Evolutionary conservation across 2,329 filamentous ascomycete genomes (phyloP).

Genomic region (Stylonectria norvegica): DNA sequence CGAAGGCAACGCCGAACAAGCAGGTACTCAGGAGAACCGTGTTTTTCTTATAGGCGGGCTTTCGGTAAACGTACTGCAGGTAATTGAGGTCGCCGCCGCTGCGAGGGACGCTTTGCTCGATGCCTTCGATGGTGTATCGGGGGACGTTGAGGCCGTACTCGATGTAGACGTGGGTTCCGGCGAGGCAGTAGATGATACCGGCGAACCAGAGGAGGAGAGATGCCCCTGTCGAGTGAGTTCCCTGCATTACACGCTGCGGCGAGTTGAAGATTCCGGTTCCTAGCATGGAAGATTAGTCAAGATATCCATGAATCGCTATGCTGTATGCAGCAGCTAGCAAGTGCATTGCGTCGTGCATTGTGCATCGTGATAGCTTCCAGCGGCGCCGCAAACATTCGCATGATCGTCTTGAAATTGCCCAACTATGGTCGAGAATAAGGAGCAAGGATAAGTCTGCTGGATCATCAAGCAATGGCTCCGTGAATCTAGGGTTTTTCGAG

Average conservation of each 20-base stretch:
- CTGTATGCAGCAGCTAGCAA: too few relatives aligned
- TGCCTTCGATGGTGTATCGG: constrained; percentile 36
- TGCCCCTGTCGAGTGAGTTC: constrained; percentile 31
- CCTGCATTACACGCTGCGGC: constrained; percentile 32
- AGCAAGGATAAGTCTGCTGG: too few relatives aligned
- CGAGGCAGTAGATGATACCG: constrained; percentile 37
- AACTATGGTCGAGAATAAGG: too few relatives aligned
- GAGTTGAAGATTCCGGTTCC: constrained; percentile 38
- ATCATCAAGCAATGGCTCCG: too few relatives aligned
- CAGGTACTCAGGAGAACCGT: constrained; percentile 41
- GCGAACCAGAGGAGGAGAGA: constrained; percentile 40
- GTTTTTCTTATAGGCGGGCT: constrained; percentile 32
- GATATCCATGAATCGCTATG: too few relatives aligned
- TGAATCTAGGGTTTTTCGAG: too few relatives aligned
- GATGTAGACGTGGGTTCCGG: constrained; percentile 38
- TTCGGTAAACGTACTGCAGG: constrained; percentile 44
- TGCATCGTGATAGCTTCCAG: too few relatives aligned
- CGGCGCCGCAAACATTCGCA: too few relatives aligned
- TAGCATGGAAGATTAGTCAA: constrained; percentile 8
- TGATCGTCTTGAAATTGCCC: too few relatives aligned
- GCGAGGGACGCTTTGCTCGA: constrained; percentile 40
- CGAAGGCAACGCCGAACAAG: constrained; percentile 43
- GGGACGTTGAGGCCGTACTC: constrained; percentile 48
- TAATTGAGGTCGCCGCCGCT: constrained; percentile 48
- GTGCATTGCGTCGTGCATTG: too few relatives aligned